Evolutionary conservation across 305 asterid species (phyloP).

Genomic region (Fraxinus angustifolia): DNA sequence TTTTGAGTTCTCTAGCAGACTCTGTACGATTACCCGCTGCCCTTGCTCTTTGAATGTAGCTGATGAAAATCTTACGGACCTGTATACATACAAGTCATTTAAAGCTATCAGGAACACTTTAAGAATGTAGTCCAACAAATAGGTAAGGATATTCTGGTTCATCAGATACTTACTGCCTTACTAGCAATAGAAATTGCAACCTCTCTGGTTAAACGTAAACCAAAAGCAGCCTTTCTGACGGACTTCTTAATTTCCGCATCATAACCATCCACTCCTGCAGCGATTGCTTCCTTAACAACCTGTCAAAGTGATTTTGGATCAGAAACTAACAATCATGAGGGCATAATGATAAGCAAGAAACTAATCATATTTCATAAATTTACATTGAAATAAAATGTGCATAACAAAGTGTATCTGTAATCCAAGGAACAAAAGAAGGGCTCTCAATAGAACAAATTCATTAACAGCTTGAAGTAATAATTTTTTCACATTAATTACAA

Average conservation of each 20-base stretch:
- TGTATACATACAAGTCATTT: slow-evolving; percentile 28
- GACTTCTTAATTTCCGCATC: slow-evolving; percentile 62
- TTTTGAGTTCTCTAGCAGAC: slow-evolving; percentile 76
- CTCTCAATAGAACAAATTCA: neutral
- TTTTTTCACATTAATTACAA: neutral
- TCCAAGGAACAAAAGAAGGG: neutral
- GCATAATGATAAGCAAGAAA: slow-evolving; percentile 17
- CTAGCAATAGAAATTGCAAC: slow-evolving; percentile 81
- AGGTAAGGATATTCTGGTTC: slow-evolving; percentile 13
- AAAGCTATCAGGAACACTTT: neutral
- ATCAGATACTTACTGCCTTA: slow-evolving; percentile 71
- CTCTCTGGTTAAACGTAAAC: slow-evolving; percentile 87
- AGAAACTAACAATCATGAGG: slow-evolving; percentile 7
- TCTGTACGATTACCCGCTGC: slow-evolving; percentile 72
- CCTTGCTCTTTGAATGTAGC: slow-evolving; percentile 73
- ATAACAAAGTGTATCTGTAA: neutral
- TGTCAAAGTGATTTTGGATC: slow-evolving; percentile 31
- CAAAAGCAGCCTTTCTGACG: slow-evolving; percentile 89
- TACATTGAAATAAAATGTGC: neutral
- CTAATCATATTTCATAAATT: neutral
- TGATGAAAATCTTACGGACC: slow-evolving; percentile 81
- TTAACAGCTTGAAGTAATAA: neutral
- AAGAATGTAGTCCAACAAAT: slow-evolving; percentile 11
- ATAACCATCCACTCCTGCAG: slow-evolving; percentile 77
- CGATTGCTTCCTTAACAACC: slow-evolving; percentile 84